These are phyloP conservation scores for Aspergillus sergii DNA, from an alignment of 2,329 filamentous ascomycete species.

Conservation along the genomic window DNA sequence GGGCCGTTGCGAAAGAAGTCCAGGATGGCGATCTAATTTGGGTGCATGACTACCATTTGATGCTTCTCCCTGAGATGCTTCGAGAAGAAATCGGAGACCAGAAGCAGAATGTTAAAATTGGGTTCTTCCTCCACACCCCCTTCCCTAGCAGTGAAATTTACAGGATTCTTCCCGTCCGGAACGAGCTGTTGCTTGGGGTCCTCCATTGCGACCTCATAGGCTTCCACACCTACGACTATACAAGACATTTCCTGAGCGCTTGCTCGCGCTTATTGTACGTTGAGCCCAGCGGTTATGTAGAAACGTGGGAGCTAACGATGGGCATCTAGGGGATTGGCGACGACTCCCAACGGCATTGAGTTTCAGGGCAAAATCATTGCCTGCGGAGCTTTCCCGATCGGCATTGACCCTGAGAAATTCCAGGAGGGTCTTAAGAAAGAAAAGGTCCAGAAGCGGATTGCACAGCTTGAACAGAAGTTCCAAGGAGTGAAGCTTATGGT, in stretches of 20 bases:
- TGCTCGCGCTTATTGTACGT: constrained; percentile 87
- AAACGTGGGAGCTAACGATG: constrained; percentile 16
- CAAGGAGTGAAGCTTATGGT: constrained; percentile 96
- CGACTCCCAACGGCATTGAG: constrained; percentile 90
- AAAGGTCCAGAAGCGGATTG: constrained; percentile 85
- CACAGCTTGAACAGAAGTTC: constrained; percentile 83
- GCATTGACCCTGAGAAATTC: constrained; percentile 97
- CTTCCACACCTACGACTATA: constrained; percentile 99
- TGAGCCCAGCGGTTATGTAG: background rate
- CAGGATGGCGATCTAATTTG: constrained; percentile 93
- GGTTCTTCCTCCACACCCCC: constrained; percentile 96
- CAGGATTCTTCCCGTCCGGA: constrained; percentile 88
- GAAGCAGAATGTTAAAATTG: constrained; percentile 93
- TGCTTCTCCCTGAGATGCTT: constrained; percentile 94
- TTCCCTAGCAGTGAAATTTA: constrained; percentile 98
- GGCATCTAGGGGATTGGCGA: constrained; percentile 52
- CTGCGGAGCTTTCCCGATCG: constrained; percentile 94
- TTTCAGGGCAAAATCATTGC: constrained; percentile 86
- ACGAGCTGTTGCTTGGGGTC: constrained; percentile 82
- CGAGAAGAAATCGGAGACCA: constrained; percentile 80
- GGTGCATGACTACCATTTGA: constrained; percentile 98
- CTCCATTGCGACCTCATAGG: constrained; percentile 94
- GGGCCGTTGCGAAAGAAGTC: constrained; percentile 82
- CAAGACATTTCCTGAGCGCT: constrained; percentile 94
- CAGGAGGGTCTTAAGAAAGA: constrained; percentile 83